Percentiles rank a stretch among this genome's conserved stretches.
phyloP scores from a whole-genome alignment of 2,329 filamentous ascomycete species.

The Periconia digitata region DNA sequence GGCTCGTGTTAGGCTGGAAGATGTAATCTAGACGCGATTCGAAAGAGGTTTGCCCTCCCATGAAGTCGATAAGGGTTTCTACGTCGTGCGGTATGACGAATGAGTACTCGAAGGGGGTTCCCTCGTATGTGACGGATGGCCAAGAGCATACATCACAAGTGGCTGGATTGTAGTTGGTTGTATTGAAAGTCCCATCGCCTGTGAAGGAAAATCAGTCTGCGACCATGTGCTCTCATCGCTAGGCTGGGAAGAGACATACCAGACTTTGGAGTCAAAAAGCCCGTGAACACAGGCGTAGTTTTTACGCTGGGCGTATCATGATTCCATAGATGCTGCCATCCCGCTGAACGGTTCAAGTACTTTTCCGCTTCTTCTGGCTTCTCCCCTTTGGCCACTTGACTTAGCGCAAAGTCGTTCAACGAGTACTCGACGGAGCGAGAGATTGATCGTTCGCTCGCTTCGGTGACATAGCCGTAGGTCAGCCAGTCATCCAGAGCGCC shows the following conservation, averaged over 20 bases:
- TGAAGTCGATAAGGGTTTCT: conserved; percentile 39
- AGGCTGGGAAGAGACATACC: background rate
- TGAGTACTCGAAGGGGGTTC: conserved; percentile 43
- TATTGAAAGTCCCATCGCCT: conserved; percentile 20
- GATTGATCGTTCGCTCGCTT: conserved; percentile 33
- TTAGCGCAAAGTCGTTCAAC: conserved; percentile 44
- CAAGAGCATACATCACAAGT: conserved; percentile 41
- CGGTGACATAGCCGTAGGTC: conserved; percentile 59
- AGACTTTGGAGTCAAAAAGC: conserved; percentile 23
- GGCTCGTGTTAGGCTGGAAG: conserved; percentile 35
- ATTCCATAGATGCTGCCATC: conserved; percentile 24
- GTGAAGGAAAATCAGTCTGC: background rate
- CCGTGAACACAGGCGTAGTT: conserved; percentile 15
- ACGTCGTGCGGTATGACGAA: conserved; percentile 44
- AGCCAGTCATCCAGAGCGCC: conserved; percentile 71
- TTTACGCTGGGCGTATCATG: conserved; percentile 22
- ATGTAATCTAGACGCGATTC: conserved; percentile 43
- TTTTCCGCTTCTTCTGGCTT: conserved; percentile 41
- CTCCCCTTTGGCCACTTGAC: conserved; percentile 38
- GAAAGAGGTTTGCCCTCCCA: conserved; percentile 37
- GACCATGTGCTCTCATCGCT: background rate
- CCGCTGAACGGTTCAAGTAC: conserved; percentile 38
- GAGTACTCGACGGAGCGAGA: conserved; percentile 44
- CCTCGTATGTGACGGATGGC: conserved; percentile 42
- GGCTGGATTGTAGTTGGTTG: conserved; percentile 38